Conservation (phyloP, 2,329 filamentous ascomycete species). For the Tolypocladium nubicola region DNA sequence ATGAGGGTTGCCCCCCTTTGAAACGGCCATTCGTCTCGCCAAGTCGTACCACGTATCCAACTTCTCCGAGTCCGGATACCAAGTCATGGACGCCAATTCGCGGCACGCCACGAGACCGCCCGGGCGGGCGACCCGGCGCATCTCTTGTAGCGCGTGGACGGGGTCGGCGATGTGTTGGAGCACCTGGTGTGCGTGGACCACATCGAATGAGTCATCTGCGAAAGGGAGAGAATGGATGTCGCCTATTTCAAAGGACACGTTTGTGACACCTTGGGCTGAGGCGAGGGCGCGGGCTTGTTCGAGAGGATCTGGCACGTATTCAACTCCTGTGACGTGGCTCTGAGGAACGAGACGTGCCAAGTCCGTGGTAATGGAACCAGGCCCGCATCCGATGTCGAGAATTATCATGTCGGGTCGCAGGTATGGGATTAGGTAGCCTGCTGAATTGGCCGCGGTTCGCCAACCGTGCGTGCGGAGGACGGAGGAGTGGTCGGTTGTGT, state of each 20-base stretch:
- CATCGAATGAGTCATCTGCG: neutral
- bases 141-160: neutral
- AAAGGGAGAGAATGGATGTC: neutral
- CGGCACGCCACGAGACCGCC: neutral
- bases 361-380: neutral
- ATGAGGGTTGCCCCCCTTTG: neutral
- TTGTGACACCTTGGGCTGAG: neutral
- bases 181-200: neutral
- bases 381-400: neutral
- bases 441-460: neutral
- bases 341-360: neutral
- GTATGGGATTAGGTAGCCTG: neutral
- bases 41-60: neutral
- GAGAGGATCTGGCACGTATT: neutral
- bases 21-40: neutral
- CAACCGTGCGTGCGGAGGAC: neutral
- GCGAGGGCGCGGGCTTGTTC: neutral
- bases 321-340: neutral
- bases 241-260: neutral
- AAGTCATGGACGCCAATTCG: neutral
- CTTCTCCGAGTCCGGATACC: neutral
- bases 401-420: neutral
- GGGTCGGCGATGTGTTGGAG: neutral
- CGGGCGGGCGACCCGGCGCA: neutral
- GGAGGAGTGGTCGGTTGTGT: neutral